Conservation (phyloP, 352 stramenopile genomes). For the Phytophthora citrophthora region DNA sequence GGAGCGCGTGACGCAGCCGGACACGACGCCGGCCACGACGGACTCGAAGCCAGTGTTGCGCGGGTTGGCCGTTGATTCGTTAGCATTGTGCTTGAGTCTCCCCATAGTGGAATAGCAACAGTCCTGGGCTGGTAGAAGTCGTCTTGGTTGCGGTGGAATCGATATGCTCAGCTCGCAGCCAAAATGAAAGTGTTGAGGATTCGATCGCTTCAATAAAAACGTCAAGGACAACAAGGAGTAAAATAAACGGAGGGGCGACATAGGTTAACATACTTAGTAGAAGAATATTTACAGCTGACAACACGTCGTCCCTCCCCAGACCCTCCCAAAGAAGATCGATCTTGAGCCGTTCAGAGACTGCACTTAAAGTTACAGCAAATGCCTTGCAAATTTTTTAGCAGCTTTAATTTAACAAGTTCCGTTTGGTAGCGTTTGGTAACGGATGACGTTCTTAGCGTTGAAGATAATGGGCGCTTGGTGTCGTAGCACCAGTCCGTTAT, state of each 20-base stretch:
- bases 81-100: slow-evolving; percentile 12
- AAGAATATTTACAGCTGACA: not conserved
- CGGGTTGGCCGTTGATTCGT: not conserved
- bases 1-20: slow-evolving; percentile 81
- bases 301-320: slow-evolving; percentile 21
- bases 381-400: too few species aligned
- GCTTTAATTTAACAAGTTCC: too few species aligned
- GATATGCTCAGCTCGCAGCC: slow-evolving; percentile 13
- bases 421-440: slow-evolving; percentile 10
- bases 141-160: slow-evolving; percentile 9
- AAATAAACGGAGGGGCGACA: slow-evolving; percentile 35
- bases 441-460: slow-evolving; percentile 12
- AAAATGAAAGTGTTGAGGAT: slow-evolving; percentile 30
- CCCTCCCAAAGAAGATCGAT: too few species aligned
- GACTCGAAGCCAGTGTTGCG: slow-evolving; percentile 59
- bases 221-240: not conserved
- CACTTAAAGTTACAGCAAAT: too few species aligned
- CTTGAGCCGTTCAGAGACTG: too few species aligned
- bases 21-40: slow-evolving; percentile 74
- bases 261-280: not conserved
- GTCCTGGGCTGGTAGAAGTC: slow-evolving; percentile 16
- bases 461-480: not conserved
- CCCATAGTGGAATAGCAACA: slow-evolving; percentile 17
- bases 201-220: too few species aligned
- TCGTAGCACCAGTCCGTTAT: not conserved